These are phyloP conservation scores for Citrus maxima DNA, from an alignment of 345 rosid genomes.

Conservation along the genomic window DNA sequence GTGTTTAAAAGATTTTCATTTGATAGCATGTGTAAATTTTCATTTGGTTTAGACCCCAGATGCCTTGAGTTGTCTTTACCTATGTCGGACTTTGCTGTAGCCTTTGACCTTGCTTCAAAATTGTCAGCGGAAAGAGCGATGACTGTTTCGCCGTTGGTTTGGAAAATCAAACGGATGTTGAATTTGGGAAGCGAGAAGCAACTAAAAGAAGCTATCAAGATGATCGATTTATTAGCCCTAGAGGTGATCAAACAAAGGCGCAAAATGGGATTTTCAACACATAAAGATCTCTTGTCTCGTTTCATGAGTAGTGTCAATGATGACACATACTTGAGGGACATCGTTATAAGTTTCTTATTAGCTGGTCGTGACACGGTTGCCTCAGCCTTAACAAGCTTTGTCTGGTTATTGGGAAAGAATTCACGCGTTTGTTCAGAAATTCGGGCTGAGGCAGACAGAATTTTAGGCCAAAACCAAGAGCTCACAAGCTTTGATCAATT, in stretches of 20 bases:
- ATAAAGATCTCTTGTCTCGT: conserved; percentile 61
- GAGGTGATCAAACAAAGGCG: conserved; percentile 52
- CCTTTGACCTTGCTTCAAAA: conserved; percentile 63
- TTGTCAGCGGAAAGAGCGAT: conserved; percentile 66
- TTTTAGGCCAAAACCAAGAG: conserved; percentile 29
- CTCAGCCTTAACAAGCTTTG: conserved; percentile 48
- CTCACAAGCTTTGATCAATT: conserved; percentile 32
- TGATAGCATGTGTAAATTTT: conserved; percentile 55
- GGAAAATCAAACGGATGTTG: conserved; percentile 59
- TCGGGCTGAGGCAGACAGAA: conserved; percentile 31
- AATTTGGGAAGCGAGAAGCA: conserved; percentile 66
- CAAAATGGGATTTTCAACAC: conserved; percentile 29
- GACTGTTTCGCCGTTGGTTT: conserved; percentile 41
- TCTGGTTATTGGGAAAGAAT: conserved; percentile 43
- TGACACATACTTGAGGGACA: conserved; percentile 50
- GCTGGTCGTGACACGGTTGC: conserved; percentile 67
- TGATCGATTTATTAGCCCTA: conserved; percentile 42
- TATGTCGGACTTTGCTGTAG: conserved; percentile 47
- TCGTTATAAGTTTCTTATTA: conserved; percentile 59
- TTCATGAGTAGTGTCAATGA: conserved; percentile 50
- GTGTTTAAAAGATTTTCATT: conserved; percentile 63
- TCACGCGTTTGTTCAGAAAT: conserved; percentile 32
- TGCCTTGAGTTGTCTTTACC: conserved; percentile 55
- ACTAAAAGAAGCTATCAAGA: conserved; percentile 40
- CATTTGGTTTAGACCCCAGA: conserved; percentile 65